Evolutionary conservation across 176 grass and related monocot genomes (phyloP), one percentile per base, ranked within the genome.

Genomic region (Rhynchospora tenuis): DNA sequence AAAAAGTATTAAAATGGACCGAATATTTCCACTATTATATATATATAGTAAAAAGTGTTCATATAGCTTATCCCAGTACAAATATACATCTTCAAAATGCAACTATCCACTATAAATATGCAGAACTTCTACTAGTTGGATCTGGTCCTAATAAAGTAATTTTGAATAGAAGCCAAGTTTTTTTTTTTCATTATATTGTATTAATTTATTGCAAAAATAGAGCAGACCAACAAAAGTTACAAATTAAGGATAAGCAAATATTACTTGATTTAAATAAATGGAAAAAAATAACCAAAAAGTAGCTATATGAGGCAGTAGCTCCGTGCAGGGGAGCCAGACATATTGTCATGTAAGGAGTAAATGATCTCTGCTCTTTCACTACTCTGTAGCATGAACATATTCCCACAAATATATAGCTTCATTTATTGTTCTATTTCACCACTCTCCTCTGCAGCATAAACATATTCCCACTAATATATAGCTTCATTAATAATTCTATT

Each of bases 321-420:
- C 43, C 2, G 68, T 72, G 68, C 68, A 72, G 68, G 7, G 7
- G 43, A 47, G 44, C 19, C 69, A 48, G 69, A 73, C 3, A 55
- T 63, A 61, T 78, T 56, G 78, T 81, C 57, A 12, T 64, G 43
- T 47, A 46, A 81, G 31, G 33, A 81, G 56, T 64, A 81, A 81
- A 81, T 81, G 78, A 63, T 81, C 33, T 81, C 78, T 61, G 78
- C 56, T 20, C 28, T 22, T 60, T 60, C 55, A 81, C 55, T 22
- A 59, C 75, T 29, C 22, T 45, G 38, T 61, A 45, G 78, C 78
- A 81, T 64, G 19, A 44, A 64, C 24, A 50, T 48, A 73, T 24
- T 73, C 69, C 20, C 44, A 73, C 69, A 22, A 73, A 73, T 73
- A 48, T 43, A 79, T 54, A 74, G 64, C 48, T 84, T 72, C 81